Conservation (phyloP, 805 yeast species). For the Sugiyamaella mastotermitis region DNA sequence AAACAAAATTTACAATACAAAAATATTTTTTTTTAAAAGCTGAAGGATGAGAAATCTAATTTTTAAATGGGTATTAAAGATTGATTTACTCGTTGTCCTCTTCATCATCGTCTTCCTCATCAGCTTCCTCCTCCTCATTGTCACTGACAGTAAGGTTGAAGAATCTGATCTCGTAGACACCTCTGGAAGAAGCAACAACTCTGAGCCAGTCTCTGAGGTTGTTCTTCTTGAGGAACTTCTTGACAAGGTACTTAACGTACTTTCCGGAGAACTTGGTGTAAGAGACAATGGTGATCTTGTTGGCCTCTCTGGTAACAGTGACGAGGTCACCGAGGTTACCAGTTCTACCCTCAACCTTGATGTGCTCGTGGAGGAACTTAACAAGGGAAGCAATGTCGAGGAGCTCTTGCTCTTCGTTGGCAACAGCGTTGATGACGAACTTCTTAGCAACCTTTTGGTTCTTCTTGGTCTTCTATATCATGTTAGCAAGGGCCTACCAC, state of each 20-base stretch:
- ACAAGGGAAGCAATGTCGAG: conserved; percentile 97
- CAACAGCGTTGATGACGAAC: conserved; percentile 90
- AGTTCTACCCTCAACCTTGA: conserved; percentile 94
- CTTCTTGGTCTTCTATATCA: conserved; percentile 63
- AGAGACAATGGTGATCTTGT: conserved; percentile 84
- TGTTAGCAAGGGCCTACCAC: conserved; percentile 70
- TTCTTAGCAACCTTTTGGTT: conserved; percentile 43
- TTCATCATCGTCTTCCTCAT: conserved; percentile 11
- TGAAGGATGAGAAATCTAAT: background rate
- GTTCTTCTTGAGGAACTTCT: conserved; percentile 99
- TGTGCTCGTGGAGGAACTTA: conserved; percentile 97
- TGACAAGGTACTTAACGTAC: conserved; percentile 98
- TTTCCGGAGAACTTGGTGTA: conserved; percentile 98
- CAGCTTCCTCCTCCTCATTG: conserved; percentile 87
- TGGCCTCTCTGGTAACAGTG: conserved; percentile 80
- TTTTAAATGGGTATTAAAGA: background rate
- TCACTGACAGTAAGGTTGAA: conserved; percentile 97
- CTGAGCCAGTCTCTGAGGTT: conserved; percentile 99
- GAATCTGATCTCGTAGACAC: conserved; percentile 96
- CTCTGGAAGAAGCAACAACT: conserved; percentile 92
- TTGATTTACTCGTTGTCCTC: conserved; percentile 7
- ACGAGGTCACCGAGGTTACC: conserved; percentile 97
- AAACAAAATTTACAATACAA: conserved; percentile 1
- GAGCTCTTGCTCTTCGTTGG: conserved; percentile 96
- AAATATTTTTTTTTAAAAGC: conserved; percentile 1